Evolutionary conservation across 805 yeast genomes (phyloP).

Genomic region (Kuraishia ogatae): DNA sequence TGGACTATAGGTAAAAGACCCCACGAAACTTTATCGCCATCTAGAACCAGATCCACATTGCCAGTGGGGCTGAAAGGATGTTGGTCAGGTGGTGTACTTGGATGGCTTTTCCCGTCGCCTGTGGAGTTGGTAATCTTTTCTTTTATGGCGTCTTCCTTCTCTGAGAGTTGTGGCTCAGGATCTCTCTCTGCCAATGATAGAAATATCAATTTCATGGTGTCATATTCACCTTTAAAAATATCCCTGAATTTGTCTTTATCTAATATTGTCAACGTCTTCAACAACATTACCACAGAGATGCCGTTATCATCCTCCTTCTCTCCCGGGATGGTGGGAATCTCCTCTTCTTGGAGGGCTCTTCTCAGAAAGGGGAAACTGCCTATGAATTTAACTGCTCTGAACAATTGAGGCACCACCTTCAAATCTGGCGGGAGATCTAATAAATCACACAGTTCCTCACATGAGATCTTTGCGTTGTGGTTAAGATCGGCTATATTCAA

Average conservation of each 20-base stretch:
- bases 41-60: constrained; percentile 13
- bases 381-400: constrained; percentile 31
- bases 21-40: constrained; percentile 19
- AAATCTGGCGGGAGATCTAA: constrained; percentile 27
- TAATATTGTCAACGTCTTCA: constrained; percentile 35
- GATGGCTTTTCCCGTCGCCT: too few species aligned
- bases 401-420: constrained; percentile 25
- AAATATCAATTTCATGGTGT: constrained; percentile 37
- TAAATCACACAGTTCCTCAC: constrained; percentile 16
- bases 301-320: constrained; percentile 10
- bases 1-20: constrained; percentile 25
- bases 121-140: neutral
- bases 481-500: constrained; percentile 13
- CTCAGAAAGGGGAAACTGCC: constrained; percentile 42
- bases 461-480: constrained; percentile 15
- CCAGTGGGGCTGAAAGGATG: constrained; percentile 1
- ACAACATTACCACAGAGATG: constrained; percentile 28
- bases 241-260: constrained; percentile 32
- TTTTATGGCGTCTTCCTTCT: neutral
- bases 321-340: neutral
- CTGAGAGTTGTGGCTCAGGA: neutral
- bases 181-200: constrained; percentile 25
- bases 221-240: constrained; percentile 25
- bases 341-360: neutral
- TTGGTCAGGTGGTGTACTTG: neutral